These are phyloP conservation scores for Ogataea henricii DNA, from an alignment of 805 yeast species.

Conservation along the genomic window DNA sequence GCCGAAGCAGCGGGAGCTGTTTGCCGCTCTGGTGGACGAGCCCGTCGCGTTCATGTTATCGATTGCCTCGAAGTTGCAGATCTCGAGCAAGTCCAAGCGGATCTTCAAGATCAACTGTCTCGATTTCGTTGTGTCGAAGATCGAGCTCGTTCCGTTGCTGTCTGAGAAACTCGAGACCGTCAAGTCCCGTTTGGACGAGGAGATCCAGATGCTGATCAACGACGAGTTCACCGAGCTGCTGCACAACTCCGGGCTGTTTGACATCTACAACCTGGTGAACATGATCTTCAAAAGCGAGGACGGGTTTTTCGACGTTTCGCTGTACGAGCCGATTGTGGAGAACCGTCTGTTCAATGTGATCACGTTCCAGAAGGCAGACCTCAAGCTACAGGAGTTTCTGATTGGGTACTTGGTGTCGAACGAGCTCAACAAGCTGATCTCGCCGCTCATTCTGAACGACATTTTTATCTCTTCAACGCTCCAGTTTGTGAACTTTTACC, in stretches of 20 bases:
- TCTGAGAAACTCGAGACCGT: conserved; percentile 39
- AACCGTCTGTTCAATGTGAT: conserved; percentile 55
- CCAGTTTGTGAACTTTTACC: conserved; percentile 50
- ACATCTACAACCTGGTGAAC: conserved; percentile 63
- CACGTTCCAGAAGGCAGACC: conserved; percentile 45
- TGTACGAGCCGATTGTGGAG: conserved; percentile 66
- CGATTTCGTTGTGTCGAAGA: conserved; percentile 57
- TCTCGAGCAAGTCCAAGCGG: conserved; percentile 32
- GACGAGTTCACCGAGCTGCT: conserved; percentile 51
- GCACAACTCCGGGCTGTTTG: conserved; percentile 53
- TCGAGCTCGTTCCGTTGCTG: conserved; percentile 49
- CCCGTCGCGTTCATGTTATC: conserved; percentile 44
- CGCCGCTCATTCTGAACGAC: conserved; percentile 62
- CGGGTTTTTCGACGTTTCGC: conserved; percentile 57
- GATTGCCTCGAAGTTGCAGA: conserved; percentile 25
- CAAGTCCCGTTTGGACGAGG: conserved; percentile 36
- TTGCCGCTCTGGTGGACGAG: conserved; percentile 45
- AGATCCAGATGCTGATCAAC: conserved; percentile 42
- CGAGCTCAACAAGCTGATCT: conserved; percentile 55
- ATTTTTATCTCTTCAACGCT: conserved; percentile 52
- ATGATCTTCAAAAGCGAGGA: conserved; percentile 72
- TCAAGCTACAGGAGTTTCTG: conserved; percentile 49
- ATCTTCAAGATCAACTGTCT: conserved; percentile 59
- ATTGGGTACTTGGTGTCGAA: conserved; percentile 65
- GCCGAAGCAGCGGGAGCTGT: conserved; percentile 39